phyloP scores from a whole-genome alignment of 2,329 filamentous ascomycete species.

The Drechslerella coelobrocha region DNA sequence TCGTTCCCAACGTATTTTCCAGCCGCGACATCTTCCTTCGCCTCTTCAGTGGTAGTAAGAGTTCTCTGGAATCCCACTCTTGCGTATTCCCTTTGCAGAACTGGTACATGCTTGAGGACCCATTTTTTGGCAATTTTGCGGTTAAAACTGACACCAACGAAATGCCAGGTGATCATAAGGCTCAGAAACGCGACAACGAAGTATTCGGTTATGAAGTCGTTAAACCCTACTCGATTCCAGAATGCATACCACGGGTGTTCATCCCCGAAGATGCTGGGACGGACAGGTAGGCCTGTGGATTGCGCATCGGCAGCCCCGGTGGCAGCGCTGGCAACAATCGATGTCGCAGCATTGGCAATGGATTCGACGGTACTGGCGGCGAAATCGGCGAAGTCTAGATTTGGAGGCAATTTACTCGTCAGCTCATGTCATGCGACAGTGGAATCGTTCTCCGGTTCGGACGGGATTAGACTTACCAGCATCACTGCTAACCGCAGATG shows the following conservation, averaged over 20 bases:
- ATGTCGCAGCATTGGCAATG: constrained; percentile 57
- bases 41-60: constrained; percentile 60
- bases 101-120: constrained; percentile 74
- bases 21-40: constrained; percentile 58
- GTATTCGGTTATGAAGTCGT: constrained; percentile 87
- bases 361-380: constrained; percentile 65
- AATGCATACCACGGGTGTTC: constrained; percentile 79
- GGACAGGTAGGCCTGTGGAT: constrained; percentile 23
- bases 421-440: constrained; percentile 32
- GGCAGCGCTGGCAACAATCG: constrained; percentile 61
- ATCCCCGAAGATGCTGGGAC: constrained; percentile 38
- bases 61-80: constrained; percentile 75
- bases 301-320: constrained; percentile 70
- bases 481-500: constrained; percentile 43
- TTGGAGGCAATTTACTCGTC: constrained; percentile 8
- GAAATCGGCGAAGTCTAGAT: constrained; percentile 90
- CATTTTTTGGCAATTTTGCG: constrained; percentile 79
- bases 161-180: constrained; percentile 77
- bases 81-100: constrained; percentile 81
- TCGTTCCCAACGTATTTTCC: constrained; percentile 42
- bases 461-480: constrained; percentile 38
- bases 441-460: constrained; percentile 30
- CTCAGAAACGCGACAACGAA: constrained; percentile 78
- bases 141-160: constrained; percentile 82
- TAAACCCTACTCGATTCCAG: constrained; percentile 83